Base-by-base conservation (phyloP, 2,329 filamentous ascomycete species). In the Cercospora nicotianae region DNA sequence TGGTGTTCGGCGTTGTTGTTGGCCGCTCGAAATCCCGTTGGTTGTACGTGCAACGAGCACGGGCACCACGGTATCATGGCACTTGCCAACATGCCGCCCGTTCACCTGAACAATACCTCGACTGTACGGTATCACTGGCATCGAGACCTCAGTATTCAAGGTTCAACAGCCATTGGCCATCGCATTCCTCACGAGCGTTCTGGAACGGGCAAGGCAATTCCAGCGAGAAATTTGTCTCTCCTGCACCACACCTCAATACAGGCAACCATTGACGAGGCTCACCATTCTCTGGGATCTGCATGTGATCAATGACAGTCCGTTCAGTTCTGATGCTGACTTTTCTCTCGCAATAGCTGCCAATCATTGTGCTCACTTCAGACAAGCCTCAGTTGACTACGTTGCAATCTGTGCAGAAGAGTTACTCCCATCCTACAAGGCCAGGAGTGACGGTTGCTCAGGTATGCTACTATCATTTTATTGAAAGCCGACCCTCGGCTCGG, bases 401-500 rank as follows among this genome's bases (percentile, higher is more conserved):
- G 36, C 33, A 45, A 53, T 28, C 57, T 23, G 26, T 36, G 18
- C 33, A 61, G 18, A 60, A 30, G 16, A 51, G 16, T 36, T 13
- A 31, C 60, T 48, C 55, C 42, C 26, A 59, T 20, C 28, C 23
- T 45, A 28, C 63, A 23, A 45, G 63, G 67, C 36, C 51, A 64
- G 62, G 62, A 58, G 51, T 42, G 31, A 33, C 48, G 20, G 58
- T 60, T 63, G 63, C 42, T 59, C 59, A 70, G 70, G 70, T 72
- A 72, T 66, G 70, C 66, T 63, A 60, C 63, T 33, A 63, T 65
- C 59, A 63, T 71, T 65, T 69, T 20, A 61, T 64, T 18, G 39
- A 51, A 61, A 59, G 65, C 60, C 61, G 65, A 57, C 63, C 53
- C 63, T 61, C 65, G 66, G 66, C 75, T 76, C 65, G 18, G 45